These are phyloP conservation scores for Simplicillium sp. DNA, from an alignment of 2,329 filamentous ascomycete genomes.

Conservation along the genomic window DNA sequence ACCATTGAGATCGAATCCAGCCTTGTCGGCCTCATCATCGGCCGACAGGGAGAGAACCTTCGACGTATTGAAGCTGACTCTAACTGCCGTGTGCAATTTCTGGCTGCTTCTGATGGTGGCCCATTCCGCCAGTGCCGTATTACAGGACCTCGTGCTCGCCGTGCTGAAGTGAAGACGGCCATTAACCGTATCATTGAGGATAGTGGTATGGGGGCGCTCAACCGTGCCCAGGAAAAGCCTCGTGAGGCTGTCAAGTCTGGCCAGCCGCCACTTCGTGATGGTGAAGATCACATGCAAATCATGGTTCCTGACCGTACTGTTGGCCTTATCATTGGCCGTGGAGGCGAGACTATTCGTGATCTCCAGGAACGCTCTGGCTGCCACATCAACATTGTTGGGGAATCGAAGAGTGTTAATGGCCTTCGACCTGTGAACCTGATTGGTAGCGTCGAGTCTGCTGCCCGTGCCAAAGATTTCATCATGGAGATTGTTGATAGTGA, in stretches of 20 bases:
- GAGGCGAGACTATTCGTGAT: conserved; percentile 86
- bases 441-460: conserved; percentile 64
- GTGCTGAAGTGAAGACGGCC: conserved; percentile 69
- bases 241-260: conserved; percentile 26
- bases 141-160: conserved; percentile 60
- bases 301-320: conserved; percentile 93
- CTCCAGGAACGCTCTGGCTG: conserved; percentile 87
- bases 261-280: conserved; percentile 52
- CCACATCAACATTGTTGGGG: conserved; percentile 89
- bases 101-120: conserved; percentile 66
- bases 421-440: conserved; percentile 86
- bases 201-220: conserved; percentile 42
- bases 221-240: conserved; percentile 31
- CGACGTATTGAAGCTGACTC: conserved; percentile 77
- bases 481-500: conserved; percentile 93
- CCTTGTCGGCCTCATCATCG: conserved; percentile 83
- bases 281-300: conserved; percentile 81
- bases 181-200: conserved; percentile 87
- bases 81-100: conserved; percentile 77
- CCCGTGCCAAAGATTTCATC: conserved; percentile 75
- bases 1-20: conserved; percentile 80
- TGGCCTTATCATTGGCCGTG: conserved; percentile 86
- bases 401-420: conserved; percentile 87
- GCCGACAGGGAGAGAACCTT: conserved; percentile 81
- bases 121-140: conserved; percentile 79